A percentile compares a stretch with the other conserved stretches of the same genome.
phyloP scores from a whole-genome alignment of 768 basidiomycete species.

The Tulasnella sp. region DNA sequence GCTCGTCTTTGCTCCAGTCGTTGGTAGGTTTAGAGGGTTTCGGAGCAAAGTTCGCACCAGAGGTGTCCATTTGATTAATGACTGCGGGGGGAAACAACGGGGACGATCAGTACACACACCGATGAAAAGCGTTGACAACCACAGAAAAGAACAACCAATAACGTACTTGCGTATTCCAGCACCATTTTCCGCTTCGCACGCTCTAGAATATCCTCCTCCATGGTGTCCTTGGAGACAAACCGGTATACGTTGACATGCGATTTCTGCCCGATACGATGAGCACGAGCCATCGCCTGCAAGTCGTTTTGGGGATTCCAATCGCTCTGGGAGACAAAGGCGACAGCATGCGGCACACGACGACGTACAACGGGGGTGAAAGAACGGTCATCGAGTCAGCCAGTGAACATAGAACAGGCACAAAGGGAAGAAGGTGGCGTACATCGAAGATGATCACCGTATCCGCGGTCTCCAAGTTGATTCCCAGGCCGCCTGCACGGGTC shows the following conservation, averaged over 20 bases:
- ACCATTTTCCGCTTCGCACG: conserved; percentile 99
- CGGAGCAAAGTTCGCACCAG: conserved; percentile 86
- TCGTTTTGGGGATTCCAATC: conserved; percentile 99
- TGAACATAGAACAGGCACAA: conserved; percentile 21
- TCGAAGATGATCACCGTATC: conserved; percentile 99
- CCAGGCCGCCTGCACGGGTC: conserved; percentile 92
- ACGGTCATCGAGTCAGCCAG: not conserved
- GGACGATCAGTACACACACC: conserved; percentile 10
- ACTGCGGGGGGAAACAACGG: conserved; percentile 37
- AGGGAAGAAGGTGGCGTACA: conserved; percentile 35
- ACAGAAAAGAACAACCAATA: not conserved
- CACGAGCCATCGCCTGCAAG: conserved; percentile 97
- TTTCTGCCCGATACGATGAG: conserved; percentile 98
- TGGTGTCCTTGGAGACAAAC: conserved; percentile 97
- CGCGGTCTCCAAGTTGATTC: conserved; percentile 97
- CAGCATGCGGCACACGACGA: not conserved
- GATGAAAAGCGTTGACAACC: not conserved
- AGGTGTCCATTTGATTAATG: conserved; percentile 99
- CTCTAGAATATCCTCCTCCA: conserved; percentile 98
- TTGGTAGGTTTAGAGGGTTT: conserved; percentile 66
- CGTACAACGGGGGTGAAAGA: not conserved
- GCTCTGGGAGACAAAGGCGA: conserved; percentile 39
- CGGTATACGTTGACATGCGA: conserved; percentile 97
- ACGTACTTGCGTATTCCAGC: conserved; percentile 95
- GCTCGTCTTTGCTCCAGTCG: conserved; percentile 78